These are phyloP conservation scores for Leccinum pachyderme DNA, from an alignment of 1,284 basidiomycete species.

Conservation along the genomic window DNA sequence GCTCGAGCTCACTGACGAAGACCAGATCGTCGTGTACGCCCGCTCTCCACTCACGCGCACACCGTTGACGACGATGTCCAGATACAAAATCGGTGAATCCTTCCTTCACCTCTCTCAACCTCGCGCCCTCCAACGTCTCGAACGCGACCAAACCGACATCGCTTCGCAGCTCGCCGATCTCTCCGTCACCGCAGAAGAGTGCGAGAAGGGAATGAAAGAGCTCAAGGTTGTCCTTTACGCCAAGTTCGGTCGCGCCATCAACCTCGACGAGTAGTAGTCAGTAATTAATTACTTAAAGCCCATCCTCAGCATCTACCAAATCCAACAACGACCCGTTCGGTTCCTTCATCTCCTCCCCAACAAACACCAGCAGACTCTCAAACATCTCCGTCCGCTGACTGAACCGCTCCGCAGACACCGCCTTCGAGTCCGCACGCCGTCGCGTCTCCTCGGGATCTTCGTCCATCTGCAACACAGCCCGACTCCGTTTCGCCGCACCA, in stretches of 20 bases:
- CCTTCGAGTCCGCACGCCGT: constrained; percentile 12
- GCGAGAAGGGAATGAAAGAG: constrained; percentile 84
- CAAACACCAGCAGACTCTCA: constrained; percentile 60
- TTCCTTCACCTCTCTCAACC: constrained; percentile 79
- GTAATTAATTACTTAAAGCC: constrained; percentile 16
- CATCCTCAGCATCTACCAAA: constrained; percentile 43
- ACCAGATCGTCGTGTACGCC: constrained; percentile 71
- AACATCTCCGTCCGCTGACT: constrained; percentile 66
- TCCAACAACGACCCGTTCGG: constrained; percentile 57
- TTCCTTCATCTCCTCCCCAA: constrained; percentile 61
- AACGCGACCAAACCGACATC: constrained; percentile 64
- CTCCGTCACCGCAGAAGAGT: constrained; percentile 60
- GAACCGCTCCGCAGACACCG: constrained; percentile 42
- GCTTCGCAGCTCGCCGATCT: constrained; percentile 60
- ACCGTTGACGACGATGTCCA: constrained; percentile 29
- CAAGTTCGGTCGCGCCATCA: constrained; percentile 93
- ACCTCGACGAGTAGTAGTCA: constrained; percentile 58
- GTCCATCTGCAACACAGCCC: constrained; percentile 31
- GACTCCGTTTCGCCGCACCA: constrained; percentile 16
- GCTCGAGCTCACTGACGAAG: constrained; percentile 87
- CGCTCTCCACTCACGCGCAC: background rate
- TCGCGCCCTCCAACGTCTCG: constrained; percentile 74
- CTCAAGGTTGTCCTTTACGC: constrained; percentile 88
- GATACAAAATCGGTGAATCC: constrained; percentile 89
- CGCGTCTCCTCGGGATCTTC: constrained; percentile 38